A percentile compares a stretch with the other conserved stretches of the same genome.
Conservation (phyloP, 495 filamentous ascomycete species). For the Bacidia rubella region DNA sequence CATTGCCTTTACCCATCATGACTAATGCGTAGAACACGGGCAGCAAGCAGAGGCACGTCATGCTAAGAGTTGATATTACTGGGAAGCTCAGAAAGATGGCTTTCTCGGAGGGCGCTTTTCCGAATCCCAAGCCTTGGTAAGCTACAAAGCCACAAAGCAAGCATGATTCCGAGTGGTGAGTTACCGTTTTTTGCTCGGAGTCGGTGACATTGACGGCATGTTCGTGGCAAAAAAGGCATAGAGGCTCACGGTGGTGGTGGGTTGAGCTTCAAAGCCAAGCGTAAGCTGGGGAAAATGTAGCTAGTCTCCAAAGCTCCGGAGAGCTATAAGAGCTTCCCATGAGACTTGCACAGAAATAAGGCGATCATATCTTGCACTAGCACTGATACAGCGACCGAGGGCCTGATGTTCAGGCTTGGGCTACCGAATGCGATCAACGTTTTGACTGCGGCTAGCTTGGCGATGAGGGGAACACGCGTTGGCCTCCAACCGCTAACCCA, state of each 20-base stretch:
- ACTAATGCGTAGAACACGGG: not conserved
- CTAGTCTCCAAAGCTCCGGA: no score
- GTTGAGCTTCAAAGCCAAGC: not conserved
- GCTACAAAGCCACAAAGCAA: not conserved
- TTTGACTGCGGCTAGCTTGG: not conserved
- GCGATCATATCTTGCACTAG: not conserved
- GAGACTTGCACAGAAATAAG: not conserved
- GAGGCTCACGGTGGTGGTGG: not conserved
- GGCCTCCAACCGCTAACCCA: not conserved
- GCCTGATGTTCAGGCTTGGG: not conserved
- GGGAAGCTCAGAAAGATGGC: not conserved
- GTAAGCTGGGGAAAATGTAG: not conserved
- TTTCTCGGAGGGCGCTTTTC: not conserved
- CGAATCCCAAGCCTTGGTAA: not conserved
- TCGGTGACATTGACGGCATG: no score
- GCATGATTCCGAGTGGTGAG: not conserved
- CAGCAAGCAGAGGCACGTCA: not conserved
- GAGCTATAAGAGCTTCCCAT: no score
- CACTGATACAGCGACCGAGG: not conserved
- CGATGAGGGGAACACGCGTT: not conserved
- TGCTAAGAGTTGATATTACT: not conserved
- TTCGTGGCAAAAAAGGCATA: no score
- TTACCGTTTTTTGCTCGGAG: no score
- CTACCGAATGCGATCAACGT: not conserved
- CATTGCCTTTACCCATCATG: no score